Evolutionary conservation across 768 basidiomycete species (phyloP).

Genomic region (Tephrocybe sp.): DNA sequence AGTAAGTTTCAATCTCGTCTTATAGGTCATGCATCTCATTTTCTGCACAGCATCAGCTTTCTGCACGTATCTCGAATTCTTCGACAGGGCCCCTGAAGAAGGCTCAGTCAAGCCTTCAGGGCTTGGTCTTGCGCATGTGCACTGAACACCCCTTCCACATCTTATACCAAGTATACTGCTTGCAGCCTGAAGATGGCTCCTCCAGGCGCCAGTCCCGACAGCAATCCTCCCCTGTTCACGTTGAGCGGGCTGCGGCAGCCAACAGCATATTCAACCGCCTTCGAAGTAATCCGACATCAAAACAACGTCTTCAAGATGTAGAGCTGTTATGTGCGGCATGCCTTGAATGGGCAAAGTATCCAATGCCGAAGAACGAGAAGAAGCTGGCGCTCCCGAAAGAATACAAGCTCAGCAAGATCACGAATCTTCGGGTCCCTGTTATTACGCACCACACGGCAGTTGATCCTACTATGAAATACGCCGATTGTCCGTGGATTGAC

Average conservation of each 20-base stretch:
- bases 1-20: conserved; percentile 26
- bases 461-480: conserved; percentile 70
- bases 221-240: conserved; percentile 42
- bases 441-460: conserved; percentile 72
- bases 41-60: conserved; percentile 70
- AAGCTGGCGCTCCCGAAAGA: conserved; percentile 42
- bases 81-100: conserved; percentile 19
- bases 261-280: conserved; percentile 58
- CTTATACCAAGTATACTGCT: conserved; percentile 84
- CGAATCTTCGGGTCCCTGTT: conserved; percentile 73
- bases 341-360: conserved; percentile 71
- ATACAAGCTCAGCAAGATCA: conserved; percentile 47
- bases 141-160: conserved; percentile 93
- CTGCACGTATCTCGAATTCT: conserved; percentile 74
- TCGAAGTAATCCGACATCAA: conserved; percentile 34
- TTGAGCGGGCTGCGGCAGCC: conserved; percentile 68
- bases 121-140: conserved; percentile 73
- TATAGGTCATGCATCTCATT: not conserved
- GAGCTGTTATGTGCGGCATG: conserved; percentile 65
- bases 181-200: conserved; percentile 45
- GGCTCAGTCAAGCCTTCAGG: conserved; percentile 60
- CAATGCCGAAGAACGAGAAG: conserved; percentile 41
- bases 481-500: conserved; percentile 66
- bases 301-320: conserved; percentile 47
- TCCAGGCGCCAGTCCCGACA: conserved; percentile 49